phyloP scores from a whole-genome alignment of 495 filamentous ascomycete genomes.

The Cudoniella acicularis region DNA sequence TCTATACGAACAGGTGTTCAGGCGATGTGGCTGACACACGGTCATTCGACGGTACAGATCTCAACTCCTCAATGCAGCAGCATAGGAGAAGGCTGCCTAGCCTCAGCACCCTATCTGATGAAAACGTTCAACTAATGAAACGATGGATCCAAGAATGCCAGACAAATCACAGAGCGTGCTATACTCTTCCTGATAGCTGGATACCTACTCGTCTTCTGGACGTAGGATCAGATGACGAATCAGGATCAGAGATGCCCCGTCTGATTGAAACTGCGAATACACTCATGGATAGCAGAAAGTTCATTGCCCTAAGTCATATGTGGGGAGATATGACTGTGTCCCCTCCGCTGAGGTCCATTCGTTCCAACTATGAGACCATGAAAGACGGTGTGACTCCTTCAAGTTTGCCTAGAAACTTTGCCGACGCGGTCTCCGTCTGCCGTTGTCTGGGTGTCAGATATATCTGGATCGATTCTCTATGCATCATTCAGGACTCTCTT shows the following conservation, averaged over 20 bases:
- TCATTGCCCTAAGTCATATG: constrained; percentile 20
- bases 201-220: too few relatives aligned
- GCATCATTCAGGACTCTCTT: constrained; percentile 13
- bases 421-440: constrained; percentile 7
- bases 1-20: too few relatives aligned
- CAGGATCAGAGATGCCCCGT: background rate
- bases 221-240: background rate
- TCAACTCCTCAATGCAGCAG: too few relatives aligned
- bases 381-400: constrained; percentile 3
- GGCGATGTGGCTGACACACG: too few relatives aligned
- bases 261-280: constrained; percentile 6
- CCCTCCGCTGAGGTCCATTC: constrained; percentile 9
- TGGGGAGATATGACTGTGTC: constrained; percentile 15
- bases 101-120: too few relatives aligned
- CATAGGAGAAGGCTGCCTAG: too few relatives aligned
- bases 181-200: too few relatives aligned
- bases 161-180: too few relatives aligned
- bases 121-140: too few relatives aligned
- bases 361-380: constrained; percentile 2
- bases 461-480: too few relatives aligned
- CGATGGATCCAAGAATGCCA: too few relatives aligned
- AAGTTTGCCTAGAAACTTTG: constrained; percentile 13
- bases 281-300: background rate
- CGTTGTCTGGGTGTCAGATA: background rate
- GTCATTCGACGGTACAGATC: too few relatives aligned